phyloP scores from a whole-genome alignment of 2,329 filamentous ascomycete genomes.

The Proliferodiscus dingleyae region DNA sequence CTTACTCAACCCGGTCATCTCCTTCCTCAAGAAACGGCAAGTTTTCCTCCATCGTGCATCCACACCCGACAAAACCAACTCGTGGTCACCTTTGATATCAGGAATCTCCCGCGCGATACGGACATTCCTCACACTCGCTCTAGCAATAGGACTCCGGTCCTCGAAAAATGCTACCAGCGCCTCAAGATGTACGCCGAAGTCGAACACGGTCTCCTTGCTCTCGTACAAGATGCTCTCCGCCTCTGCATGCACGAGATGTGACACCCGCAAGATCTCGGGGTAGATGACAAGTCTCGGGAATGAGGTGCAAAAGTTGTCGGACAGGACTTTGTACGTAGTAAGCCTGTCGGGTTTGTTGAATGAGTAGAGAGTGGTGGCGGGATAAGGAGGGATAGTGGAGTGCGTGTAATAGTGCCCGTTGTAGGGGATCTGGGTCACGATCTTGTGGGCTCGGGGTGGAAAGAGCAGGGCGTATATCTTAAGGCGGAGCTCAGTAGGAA shows the following conservation, averaged over 20 bases:
- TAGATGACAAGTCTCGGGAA: slow-evolving; percentile 14
- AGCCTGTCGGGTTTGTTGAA: slow-evolving; percentile 15
- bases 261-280: slow-evolving; percentile 15
- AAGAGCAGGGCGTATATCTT: slow-evolving; percentile 27
- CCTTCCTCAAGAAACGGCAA: slow-evolving; percentile 10
- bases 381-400: slow-evolving; percentile 9
- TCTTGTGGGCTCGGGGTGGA: slow-evolving; percentile 24
- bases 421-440: slow-evolving; percentile 24
- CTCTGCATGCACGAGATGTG: slow-evolving; percentile 18
- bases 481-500: slow-evolving; percentile 27
- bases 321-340: slow-evolving; percentile 26
- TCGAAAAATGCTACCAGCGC: slow-evolving; percentile 20
- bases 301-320: slow-evolving; percentile 16
- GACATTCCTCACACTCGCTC: slow-evolving; percentile 16
- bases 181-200: slow-evolving; percentile 23
- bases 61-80: not conserved
- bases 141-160: slow-evolving; percentile 17
- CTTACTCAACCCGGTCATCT: slow-evolving; percentile 10
- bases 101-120: slow-evolving; percentile 22
- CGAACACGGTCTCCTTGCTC: slow-evolving; percentile 12
- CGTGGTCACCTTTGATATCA: not conserved
- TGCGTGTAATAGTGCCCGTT: slow-evolving; percentile 26
- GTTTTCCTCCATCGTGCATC: slow-evolving; percentile 19
- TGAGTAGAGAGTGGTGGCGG: slow-evolving; percentile 20
- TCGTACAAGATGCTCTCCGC: slow-evolving; percentile 25